Evolutionary conservation across 768 basidiomycete genomes (phyloP).

Genomic region (Pleurotus tuoliensis): DNA sequence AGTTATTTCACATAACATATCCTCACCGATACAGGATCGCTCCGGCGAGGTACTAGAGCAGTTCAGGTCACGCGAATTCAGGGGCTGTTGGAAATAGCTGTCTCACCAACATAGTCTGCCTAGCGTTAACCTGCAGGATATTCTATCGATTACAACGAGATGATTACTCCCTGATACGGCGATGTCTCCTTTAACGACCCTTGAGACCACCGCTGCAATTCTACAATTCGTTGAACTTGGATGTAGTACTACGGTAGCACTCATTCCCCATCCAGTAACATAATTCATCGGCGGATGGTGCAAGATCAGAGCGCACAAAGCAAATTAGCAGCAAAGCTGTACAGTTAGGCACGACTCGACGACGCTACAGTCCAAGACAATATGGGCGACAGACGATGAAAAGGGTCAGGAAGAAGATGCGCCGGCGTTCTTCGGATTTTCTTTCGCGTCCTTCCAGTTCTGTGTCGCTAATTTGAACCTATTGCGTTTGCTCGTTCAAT

Average conservation of each 20-base stretch:
- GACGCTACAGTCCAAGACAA: background rate
- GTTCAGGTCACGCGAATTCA: constrained; percentile 19
- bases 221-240: background rate
- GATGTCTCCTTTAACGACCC: background rate
- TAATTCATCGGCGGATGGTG: too few species aligned
- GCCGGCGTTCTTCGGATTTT: constrained; percentile 50
- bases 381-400: background rate
- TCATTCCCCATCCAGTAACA: too few species aligned
- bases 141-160: background rate
- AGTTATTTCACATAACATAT: constrained; percentile 23
- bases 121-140: background rate
- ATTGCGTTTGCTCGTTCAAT: constrained; percentile 1
- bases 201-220: background rate
- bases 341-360: background rate
- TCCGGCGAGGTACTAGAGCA: constrained; percentile 23
- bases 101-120: background rate
- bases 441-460: constrained; percentile 76
- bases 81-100: constrained; percentile 6
- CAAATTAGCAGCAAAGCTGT: background rate
- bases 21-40: constrained; percentile 26
- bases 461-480: constrained; percentile 72
- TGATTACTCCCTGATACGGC: background rate
- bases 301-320: too few species aligned
- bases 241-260: too few species aligned
- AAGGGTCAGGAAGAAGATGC: background rate